Evolutionary conservation across 2,329 filamentous ascomycete genomes (phyloP).

Genomic region (Lithohypha guttulata): DNA sequence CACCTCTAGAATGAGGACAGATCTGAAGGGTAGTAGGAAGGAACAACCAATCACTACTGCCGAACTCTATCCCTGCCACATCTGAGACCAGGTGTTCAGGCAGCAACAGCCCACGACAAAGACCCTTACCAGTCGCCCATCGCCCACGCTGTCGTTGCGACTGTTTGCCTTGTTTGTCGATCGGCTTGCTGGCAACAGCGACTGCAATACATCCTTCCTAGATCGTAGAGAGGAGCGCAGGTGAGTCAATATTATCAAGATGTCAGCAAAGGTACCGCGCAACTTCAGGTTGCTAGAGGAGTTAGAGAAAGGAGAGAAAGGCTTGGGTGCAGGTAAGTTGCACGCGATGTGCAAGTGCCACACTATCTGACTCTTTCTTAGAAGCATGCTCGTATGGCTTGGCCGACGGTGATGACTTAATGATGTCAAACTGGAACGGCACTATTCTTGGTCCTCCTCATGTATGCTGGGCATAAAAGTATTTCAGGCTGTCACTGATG

Average conservation of each 20-base stretch:
- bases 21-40: too few relatives aligned
- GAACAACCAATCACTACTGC: neutral
- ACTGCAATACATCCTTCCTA: neutral
- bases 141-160: too few relatives aligned
- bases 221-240: too few relatives aligned
- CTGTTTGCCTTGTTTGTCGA: conserved; percentile 6
- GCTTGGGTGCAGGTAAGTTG: conserved; percentile 68
- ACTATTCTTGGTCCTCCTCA: conserved; percentile 95
- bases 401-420: conserved; percentile 82
- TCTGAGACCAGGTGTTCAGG: conserved; percentile 1
- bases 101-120: conserved; percentile 3
- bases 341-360: conserved; percentile 9
- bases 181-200: too few relatives aligned
- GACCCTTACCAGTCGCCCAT: too few relatives aligned
- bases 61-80: neutral
- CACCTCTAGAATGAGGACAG: too few relatives aligned
- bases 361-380: conserved; percentile 27
- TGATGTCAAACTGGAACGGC: conserved; percentile 98
- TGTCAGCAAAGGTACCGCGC: conserved; percentile 71
- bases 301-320: conserved; percentile 98
- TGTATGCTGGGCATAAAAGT: conserved; percentile 48
- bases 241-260: too few relatives aligned
- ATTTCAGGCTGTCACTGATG: too few relatives aligned
- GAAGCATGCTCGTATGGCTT: conserved; percentile 97
- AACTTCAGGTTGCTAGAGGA: conserved; percentile 96